Base-by-base conservation (phyloP, 345 rosid genomes). In the Durio zibethinus region DNA sequence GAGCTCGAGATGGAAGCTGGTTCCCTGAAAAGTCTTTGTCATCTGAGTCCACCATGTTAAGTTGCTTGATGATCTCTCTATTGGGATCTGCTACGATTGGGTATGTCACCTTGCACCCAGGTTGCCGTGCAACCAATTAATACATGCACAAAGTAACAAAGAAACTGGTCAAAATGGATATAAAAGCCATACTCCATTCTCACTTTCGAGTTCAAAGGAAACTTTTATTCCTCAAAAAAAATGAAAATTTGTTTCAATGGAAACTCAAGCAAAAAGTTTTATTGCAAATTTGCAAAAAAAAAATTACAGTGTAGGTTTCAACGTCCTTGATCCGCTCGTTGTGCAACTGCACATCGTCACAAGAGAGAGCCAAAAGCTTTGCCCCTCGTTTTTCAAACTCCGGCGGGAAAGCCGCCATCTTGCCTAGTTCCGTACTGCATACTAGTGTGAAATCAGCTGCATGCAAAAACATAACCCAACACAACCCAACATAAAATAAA, bases 381-480 rank as follows among this genome's bases (percentile, higher is more conserved):
- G 86, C 97, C 7, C 87, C 94, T 82, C 90, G 85, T 71, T 83
- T 76, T 5, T 70, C 86, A 47, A 91, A 91, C 85, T 92, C 92
- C 7, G 78, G 72, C 57, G 77, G 82, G 35, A 84, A 82, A 47
- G 84, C 82, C 0, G 88, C 97, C 87, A 93, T 89, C 84, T 85
- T 83, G 4, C 88, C 93, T 0, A 92, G 93, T 76, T 93, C 97
- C 33, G 97, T 91, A 0, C 95, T 93, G 79, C 97, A 93, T 0
- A 90, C 95, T 0, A 97, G 97, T 0, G 95, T 93, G 85, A 93
- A 93, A 83, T 93, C 98, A 47, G 89, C 97, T 93, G 27, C 71
- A 79, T 48, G 8, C 31, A 74, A 57, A 33, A 18, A 11, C 10
- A n/a, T 16, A 29, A 10, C 18, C 14, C 0, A 3, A 25, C 14